Percentiles rank a stretch among this genome's conserved stretches.
Conservation (phyloP, 768 basidiomycete species). For the Rhizopogon roseolus region DNA sequence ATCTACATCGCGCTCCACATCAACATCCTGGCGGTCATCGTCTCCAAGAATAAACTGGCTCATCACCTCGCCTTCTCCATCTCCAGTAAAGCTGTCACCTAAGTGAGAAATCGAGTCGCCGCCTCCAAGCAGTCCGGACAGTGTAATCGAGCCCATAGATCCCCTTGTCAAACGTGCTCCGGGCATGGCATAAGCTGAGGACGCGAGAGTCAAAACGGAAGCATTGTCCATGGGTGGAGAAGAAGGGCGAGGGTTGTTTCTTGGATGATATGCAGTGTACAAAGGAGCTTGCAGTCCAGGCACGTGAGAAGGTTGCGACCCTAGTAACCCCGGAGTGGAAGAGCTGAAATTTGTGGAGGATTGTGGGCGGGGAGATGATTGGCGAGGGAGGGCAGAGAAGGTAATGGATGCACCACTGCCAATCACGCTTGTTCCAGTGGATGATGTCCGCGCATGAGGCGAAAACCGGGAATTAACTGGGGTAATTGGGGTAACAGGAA, state of each 20-base stretch:
- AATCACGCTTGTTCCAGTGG: conserved; percentile 47
- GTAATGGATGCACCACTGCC: conserved; percentile 58
- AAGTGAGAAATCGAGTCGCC: conserved; percentile 70
- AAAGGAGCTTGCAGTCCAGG: conserved; percentile 70
- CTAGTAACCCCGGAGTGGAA: conserved; percentile 27
- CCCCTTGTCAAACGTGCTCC: conserved; percentile 45
- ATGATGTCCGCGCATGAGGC: conserved; percentile 58
- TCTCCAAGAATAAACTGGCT: conserved; percentile 66
- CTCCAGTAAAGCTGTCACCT: conserved; percentile 54
- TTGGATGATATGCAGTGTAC: conserved; percentile 89
- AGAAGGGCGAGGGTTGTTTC: conserved; percentile 92
- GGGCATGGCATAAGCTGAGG: conserved; percentile 82
- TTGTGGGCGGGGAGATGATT: conserved; percentile 41
- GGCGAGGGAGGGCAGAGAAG: conserved; percentile 60
- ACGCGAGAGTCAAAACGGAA: conserved; percentile 87
- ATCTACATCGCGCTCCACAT: conserved; percentile 61
- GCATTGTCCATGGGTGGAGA: conserved; percentile 91
- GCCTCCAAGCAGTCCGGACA: conserved; percentile 47
- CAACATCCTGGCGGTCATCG: conserved; percentile 53
- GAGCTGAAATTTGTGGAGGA: conserved; percentile 22
- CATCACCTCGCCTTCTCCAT: conserved; percentile 51
- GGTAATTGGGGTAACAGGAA: conserved; percentile 55
- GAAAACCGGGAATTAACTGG: conserved; percentile 45
- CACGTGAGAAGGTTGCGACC: conserved; percentile 9
- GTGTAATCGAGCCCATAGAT: conserved; percentile 37